Base-by-base conservation (phyloP, 208 protist species). In the Acanthamoeba culbertsoni region DNA sequence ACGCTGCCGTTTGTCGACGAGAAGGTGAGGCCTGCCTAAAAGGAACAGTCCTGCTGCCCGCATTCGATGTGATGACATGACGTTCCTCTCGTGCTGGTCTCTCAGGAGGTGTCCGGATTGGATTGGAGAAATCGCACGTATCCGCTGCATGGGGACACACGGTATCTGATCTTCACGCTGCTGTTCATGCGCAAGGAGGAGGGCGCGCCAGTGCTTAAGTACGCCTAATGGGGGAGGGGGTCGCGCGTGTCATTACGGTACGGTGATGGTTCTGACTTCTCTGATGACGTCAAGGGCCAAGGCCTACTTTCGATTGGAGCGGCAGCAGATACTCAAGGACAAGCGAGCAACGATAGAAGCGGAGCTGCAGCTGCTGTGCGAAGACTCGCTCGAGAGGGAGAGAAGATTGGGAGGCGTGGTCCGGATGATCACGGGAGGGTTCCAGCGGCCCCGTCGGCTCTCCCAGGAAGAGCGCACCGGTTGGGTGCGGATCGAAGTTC, bases 101-200 rank as follows among this genome's bases (percentile, higher is more conserved):
- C 5, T 43, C 73, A 84, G 73, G 73, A 84, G 7, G 73, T 84
- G 4, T 3, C 45, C 10, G 73, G 73, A 2, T 26, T 84, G 43
- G 73, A 84, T 1, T 84, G 73, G 73, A 84, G 55, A 43, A 84
- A 84, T 55, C 73, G 73, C n/a, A 31, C 55, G n/a, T 84, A 84
- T 33, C 73, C 73, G 18, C 26, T 84, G 42, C 73, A 84, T 33
- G 42, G 42, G 12, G 73, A 84, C 28, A 28, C 55, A 16, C 46
- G 35, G 73, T 23, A 84, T n/a, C 43, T 84, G n/a, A 1, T 84
- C 73, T 84, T 84, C 45, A 57, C 23, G 8, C 35, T 84, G n/a
- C 73, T 84, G 42, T 84, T 84, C 73, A 26, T 84, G 73, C 73
- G 73, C 73, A 84, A 84, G 45, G 73, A 84, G 18, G 73, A 84